Evolutionary conservation across 2,329 filamentous ascomycete genomes (phyloP).

Genomic region (Sclerotinia nivalis): DNA sequence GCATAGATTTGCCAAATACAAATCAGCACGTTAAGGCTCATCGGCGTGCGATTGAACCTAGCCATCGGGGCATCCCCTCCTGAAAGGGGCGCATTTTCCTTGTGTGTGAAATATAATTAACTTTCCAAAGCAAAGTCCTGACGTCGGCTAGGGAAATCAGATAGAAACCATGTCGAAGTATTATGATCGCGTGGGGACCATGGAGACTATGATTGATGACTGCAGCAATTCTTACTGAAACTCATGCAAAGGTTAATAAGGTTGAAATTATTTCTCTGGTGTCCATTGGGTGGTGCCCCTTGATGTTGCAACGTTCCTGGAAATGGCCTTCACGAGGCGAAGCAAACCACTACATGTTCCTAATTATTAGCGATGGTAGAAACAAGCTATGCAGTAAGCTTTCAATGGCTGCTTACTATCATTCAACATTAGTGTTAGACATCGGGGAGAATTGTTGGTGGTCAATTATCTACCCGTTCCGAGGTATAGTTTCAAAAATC

Average conservation of each 20-base stretch:
- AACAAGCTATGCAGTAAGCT: neutral
- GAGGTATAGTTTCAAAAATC: conserved; percentile 4
- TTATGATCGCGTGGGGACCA: conserved; percentile 10
- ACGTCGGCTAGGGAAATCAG: neutral
- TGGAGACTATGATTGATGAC: conserved; percentile 3
- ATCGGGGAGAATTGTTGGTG: neutral
- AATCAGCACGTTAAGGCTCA: neutral
- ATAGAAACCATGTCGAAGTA: neutral
- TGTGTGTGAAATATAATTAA: neutral
- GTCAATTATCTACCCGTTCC: conserved; percentile 4
- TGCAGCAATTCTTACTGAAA: conserved; percentile 6
- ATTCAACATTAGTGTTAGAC: neutral
- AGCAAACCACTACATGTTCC: neutral
- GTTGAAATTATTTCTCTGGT: neutral
- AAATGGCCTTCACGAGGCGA: conserved; percentile 11
- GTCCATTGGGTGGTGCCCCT: neutral
- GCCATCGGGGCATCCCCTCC: neutral
- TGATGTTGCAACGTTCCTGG: conserved; percentile 12
- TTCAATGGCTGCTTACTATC: neutral
- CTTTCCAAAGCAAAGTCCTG: neutral
- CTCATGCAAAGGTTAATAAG: neutral
- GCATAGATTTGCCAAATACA: neutral
- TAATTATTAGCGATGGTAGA: neutral
- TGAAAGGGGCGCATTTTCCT: neutral
- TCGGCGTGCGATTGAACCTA: neutral